Conservation (phyloP, 2,329 filamentous ascomycete genomes). For the Trichoderma pleuroti region DNA sequence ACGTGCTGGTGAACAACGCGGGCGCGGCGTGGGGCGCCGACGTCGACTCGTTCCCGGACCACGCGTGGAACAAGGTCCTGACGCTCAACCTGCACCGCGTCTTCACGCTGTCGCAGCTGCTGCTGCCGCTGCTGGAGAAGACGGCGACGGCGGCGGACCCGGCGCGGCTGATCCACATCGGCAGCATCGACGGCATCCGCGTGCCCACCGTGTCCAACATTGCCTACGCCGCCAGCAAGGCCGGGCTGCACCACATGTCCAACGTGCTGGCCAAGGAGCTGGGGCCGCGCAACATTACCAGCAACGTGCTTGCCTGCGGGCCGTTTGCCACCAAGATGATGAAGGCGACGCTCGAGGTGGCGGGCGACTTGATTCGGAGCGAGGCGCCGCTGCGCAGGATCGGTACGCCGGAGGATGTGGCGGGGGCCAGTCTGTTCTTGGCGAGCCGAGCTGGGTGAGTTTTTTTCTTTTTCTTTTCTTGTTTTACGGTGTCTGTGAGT, state of each 20-base stretch:
- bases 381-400: conserved; percentile 65
- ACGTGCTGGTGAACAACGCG: conserved; percentile 64
- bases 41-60: conserved; percentile 57
- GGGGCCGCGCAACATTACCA: conserved; percentile 57
- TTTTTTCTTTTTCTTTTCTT: not conserved
- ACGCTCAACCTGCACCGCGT: conserved; percentile 66
- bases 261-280: conserved; percentile 58
- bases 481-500: too few species aligned
- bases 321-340: conserved; percentile 70
- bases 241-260: conserved; percentile 61
- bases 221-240: conserved; percentile 60
- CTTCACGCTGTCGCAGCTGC: conserved; percentile 61
- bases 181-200: conserved; percentile 59
- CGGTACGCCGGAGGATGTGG: conserved; percentile 65
- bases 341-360: conserved; percentile 55
- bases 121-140: conserved; percentile 56
- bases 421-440: conserved; percentile 68
- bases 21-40: conserved; percentile 62
- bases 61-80: conserved; percentile 56
- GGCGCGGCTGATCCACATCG: conserved; percentile 61
- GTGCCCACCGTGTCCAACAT: conserved; percentile 58
- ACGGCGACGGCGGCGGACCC: conserved; percentile 44
- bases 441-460: conserved; percentile 60
- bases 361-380: conserved; percentile 51
- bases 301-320: conserved; percentile 68